These are phyloP conservation scores for Penicillium sclerotigenum DNA, from an alignment of 2,329 filamentous ascomycete genomes.

Conservation along the genomic window DNA sequence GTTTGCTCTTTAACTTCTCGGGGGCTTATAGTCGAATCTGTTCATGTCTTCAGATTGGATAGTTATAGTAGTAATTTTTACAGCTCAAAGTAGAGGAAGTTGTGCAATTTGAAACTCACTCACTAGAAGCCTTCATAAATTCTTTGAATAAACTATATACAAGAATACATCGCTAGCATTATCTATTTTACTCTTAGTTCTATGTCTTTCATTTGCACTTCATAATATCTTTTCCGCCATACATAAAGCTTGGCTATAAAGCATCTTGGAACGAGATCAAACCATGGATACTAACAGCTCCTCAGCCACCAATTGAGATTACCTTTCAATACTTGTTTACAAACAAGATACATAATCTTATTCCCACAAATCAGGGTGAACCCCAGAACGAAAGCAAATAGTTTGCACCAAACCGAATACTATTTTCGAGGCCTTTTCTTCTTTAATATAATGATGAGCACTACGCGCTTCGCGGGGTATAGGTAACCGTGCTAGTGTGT, in stretches of 20 bases:
- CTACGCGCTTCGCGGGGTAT: background rate
- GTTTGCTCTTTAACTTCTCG: background rate
- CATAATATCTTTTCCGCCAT: background rate
- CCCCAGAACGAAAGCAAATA: background rate
- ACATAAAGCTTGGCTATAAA: background rate
- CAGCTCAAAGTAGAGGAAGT: background rate
- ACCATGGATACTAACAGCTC: background rate
- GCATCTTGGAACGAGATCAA: background rate
- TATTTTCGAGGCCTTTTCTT: too few relatives aligned
- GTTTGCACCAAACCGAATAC: background rate
- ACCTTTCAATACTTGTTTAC: too few relatives aligned
- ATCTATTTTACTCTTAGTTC: background rate
- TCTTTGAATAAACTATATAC: background rate
- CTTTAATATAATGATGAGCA: too few relatives aligned
- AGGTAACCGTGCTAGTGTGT: background rate
- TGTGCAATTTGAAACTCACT: too few relatives aligned
- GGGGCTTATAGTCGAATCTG: background rate
- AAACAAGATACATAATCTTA: too few relatives aligned
- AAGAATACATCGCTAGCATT: background rate
- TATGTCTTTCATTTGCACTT: background rate
- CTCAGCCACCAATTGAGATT: background rate
- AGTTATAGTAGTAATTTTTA: background rate
- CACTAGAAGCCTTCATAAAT: background rate
- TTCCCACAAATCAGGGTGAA: background rate
- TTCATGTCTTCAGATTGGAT: background rate